Evolutionary conservation across 2,329 filamentous ascomycete species (phyloP).

Genomic region (Dissoconium aciculare): DNA sequence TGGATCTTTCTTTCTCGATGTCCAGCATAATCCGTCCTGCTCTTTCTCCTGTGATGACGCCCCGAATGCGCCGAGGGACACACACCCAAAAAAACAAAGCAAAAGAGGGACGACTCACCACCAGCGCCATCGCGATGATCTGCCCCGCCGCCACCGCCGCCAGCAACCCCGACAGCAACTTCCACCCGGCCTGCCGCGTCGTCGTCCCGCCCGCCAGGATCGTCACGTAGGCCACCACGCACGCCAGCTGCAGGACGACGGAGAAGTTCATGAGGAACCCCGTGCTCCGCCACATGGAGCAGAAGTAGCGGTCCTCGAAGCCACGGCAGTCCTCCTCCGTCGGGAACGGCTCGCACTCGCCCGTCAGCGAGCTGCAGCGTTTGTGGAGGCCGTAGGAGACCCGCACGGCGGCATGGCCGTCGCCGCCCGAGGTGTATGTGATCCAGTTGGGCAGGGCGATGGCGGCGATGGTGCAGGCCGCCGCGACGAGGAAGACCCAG

Average conservation of each 20-base stretch:
- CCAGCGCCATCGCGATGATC: slow-evolving; percentile 62
- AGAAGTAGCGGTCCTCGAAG: slow-evolving; percentile 57
- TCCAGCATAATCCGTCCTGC: too few species aligned
- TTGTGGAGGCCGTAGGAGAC: slow-evolving; percentile 66
- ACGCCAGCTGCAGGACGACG: slow-evolving; percentile 66
- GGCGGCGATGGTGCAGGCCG: slow-evolving; percentile 53
- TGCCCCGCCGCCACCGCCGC: slow-evolving; percentile 52
- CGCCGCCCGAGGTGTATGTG: slow-evolving; percentile 31
- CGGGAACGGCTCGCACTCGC: slow-evolving; percentile 52
- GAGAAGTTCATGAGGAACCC: slow-evolving; percentile 80
- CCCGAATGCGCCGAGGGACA: too few species aligned
- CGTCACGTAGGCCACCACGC: slow-evolving; percentile 63
- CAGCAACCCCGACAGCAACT: slow-evolving; percentile 53
- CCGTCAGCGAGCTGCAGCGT: slow-evolving; percentile 57
- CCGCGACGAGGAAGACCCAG: slow-evolving; percentile 40
- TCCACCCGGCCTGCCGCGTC: slow-evolving; percentile 71
- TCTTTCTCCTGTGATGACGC: too few species aligned
- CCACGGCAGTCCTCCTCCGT: slow-evolving; percentile 50
- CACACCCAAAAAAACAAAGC: too few species aligned
- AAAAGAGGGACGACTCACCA: slow-evolving; percentile 42
- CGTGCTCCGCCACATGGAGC: slow-evolving; percentile 77
- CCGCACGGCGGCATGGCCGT: slow-evolving; percentile 36
- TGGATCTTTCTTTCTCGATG: not conserved
- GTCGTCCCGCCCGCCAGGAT: slow-evolving; percentile 65
- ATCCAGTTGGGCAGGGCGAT: slow-evolving; percentile 60